Percentiles rank a stretch among this genome's conserved stretches.
Conservation (phyloP, 768 basidiomycete genomes). For the Naganishia friedmannii region DNA sequence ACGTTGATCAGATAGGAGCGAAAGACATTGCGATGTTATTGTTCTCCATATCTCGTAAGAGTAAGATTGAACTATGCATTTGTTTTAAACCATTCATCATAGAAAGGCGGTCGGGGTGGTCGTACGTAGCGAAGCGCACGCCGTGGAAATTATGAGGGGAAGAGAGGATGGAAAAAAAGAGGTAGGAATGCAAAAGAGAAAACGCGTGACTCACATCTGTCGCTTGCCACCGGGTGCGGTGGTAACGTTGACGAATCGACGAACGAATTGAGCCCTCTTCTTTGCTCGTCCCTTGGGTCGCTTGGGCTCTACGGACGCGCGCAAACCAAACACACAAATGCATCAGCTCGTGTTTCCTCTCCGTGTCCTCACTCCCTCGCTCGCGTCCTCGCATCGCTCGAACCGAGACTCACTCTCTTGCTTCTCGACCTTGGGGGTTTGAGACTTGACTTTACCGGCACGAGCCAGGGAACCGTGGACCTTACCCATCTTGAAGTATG, state of each 20-base stretch:
- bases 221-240: constrained; percentile 86
- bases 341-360: too few species aligned
- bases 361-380: too few species aligned
- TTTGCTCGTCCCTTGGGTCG: constrained; percentile 93
- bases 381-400: neutral
- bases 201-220: constrained; percentile 70
- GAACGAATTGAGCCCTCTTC: constrained; percentile 89
- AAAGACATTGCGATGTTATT: constrained; percentile 87
- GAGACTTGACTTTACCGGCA: constrained; percentile 98
- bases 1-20: constrained; percentile 89
- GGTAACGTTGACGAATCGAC: constrained; percentile 92
- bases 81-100: constrained; percentile 47
- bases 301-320: constrained; percentile 71
- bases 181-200: constrained; percentile 3
- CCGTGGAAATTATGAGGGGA: too few species aligned
- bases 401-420: constrained; percentile 65
- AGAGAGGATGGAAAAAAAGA: constrained; percentile 15
- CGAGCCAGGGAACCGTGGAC: constrained; percentile 99
- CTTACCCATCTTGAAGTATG: constrained; percentile 49
- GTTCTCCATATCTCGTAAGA: constrained; percentile 67
- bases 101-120: constrained; percentile 31
- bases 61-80: constrained; percentile 98
- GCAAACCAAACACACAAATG: neutral
- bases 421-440: constrained; percentile 95
- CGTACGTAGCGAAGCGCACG: too few species aligned